These are phyloP conservation scores for Debaryomycetaceae sp. DNA, from an alignment of 1,139 yeast genomes.

Conservation along the genomic window DNA sequence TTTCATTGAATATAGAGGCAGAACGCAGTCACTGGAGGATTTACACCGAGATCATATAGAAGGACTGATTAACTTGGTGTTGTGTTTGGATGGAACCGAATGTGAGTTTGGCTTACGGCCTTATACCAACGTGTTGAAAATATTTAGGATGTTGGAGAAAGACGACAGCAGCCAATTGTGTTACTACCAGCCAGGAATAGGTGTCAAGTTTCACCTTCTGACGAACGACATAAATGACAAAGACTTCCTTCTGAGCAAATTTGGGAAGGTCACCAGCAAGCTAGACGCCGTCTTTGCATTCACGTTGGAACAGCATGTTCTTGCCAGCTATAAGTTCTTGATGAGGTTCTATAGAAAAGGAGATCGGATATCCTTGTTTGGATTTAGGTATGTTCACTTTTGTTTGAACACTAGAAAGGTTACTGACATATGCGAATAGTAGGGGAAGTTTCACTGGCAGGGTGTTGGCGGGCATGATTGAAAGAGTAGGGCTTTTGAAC, in stretches of 20 bases:
- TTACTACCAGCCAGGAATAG: slow-evolving; percentile 68
- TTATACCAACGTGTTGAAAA: slow-evolving; percentile 51
- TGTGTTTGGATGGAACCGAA: slow-evolving; percentile 65
- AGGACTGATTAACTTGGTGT: slow-evolving; percentile 21
- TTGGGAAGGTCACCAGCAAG: slow-evolving; percentile 12
- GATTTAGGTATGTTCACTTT: slow-evolving; percentile 37
- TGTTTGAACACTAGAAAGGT: slow-evolving; percentile 1
- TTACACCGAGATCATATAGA: neutral
- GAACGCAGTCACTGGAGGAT: neutral
- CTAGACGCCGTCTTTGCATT: slow-evolving; percentile 53
- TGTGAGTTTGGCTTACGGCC: slow-evolving; percentile 56
- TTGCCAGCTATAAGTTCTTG: slow-evolving; percentile 52
- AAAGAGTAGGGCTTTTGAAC: slow-evolving; percentile 53
- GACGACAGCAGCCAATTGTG: slow-evolving; percentile 43
- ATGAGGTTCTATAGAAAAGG: slow-evolving; percentile 45
- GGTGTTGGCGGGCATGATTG: slow-evolving; percentile 61
- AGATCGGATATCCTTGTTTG: slow-evolving; percentile 54
- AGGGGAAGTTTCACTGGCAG: slow-evolving; percentile 67
- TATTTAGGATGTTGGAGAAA: slow-evolving; percentile 51
- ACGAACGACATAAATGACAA: slow-evolving; percentile 15
- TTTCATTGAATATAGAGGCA: neutral
- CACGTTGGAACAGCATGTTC: slow-evolving; percentile 51
- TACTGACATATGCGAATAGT: slow-evolving; percentile 21
- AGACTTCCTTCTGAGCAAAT: slow-evolving; percentile 13
- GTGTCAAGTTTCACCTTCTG: slow-evolving; percentile 45